Percentiles rank a stretch among this genome's conserved stretches.
These are phyloP conservation scores for Pseudohalonectria lignicola DNA, from an alignment of 2,329 filamentous ascomycete genomes.

Conservation along the genomic window DNA sequence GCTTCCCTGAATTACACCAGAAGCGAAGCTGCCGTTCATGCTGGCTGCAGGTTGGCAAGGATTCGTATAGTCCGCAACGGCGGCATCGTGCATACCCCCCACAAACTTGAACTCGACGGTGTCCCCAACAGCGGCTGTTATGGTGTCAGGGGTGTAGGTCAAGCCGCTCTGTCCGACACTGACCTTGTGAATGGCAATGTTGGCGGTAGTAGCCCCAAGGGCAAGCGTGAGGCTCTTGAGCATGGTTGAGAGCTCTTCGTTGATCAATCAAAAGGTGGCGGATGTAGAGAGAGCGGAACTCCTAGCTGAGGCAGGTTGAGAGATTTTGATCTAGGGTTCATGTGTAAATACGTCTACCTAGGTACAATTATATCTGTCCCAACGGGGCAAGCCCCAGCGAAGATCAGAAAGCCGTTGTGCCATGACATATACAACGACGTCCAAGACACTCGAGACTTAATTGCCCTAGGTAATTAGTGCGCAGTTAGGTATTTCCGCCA, in stretches of 20 bases:
- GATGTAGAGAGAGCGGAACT: no score
- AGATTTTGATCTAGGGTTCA: no score
- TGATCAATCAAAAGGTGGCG: no score
- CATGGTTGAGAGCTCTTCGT: not conserved
- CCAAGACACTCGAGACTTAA: no score
- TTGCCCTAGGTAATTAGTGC: no score
- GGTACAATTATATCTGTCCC: no score
- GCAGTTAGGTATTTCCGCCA: no score
- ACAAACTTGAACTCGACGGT: constrained; percentile 43
- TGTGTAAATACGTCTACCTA: no score
- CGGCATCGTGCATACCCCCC: constrained; percentile 36
- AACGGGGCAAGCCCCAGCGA: no score
- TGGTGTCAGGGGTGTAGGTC: constrained; percentile 28
- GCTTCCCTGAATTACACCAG: not conserved
- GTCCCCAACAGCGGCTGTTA: constrained; percentile 27
- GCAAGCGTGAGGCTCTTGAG: not conserved
- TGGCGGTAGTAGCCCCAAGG: not conserved
- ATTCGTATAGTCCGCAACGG: constrained; percentile 32
- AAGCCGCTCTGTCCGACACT: constrained; percentile 28
- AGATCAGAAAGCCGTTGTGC: no score
- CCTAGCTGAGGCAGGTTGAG: no score
- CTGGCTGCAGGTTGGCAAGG: constrained; percentile 30
- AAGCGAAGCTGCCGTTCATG: constrained; percentile 2
- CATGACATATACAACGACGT: no score
- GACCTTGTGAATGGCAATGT: constrained; percentile 10